Conservation (phyloP, 768 basidiomycete genomes). For the Tricholoma saponaceum region DNA sequence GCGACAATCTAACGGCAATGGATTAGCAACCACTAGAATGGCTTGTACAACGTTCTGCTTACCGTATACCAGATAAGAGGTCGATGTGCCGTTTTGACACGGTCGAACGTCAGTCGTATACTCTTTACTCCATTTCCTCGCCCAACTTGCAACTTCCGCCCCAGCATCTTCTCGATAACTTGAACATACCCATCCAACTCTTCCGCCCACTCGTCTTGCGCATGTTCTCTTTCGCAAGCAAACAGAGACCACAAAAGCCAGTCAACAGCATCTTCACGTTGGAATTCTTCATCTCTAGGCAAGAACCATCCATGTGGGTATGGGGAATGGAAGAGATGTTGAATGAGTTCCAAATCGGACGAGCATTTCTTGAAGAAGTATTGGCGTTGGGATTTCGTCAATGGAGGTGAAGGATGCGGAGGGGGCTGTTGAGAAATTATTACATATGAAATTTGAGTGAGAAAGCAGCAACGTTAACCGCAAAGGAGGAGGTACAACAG, state of each 20-base stretch:
- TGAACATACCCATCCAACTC: slow-evolving; percentile 48
- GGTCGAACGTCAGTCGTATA: slow-evolving; percentile 54
- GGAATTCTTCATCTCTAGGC: slow-evolving; percentile 25
- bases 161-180: slow-evolving; percentile 35
- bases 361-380: slow-evolving; percentile 48
- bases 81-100: slow-evolving; percentile 49
- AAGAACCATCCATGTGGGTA: slow-evolving; percentile 52
- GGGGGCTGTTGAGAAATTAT: slow-evolving; percentile 25
- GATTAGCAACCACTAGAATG: neutral
- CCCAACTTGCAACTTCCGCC: slow-evolving; percentile 37
- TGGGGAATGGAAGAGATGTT: slow-evolving; percentile 21
- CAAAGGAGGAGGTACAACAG: slow-evolving; percentile 11
- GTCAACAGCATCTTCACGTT: slow-evolving; percentile 46
- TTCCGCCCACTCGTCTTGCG: slow-evolving; percentile 35
- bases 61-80: slow-evolving; percentile 66
- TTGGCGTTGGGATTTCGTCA: slow-evolving; percentile 38
- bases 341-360: slow-evolving; percentile 13
- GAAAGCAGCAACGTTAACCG: neutral
- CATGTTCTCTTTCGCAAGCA: slow-evolving; percentile 30
- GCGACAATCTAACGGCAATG: slow-evolving; percentile 42
- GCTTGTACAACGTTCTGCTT: slow-evolving; percentile 17
- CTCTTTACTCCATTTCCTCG: slow-evolving; percentile 32
- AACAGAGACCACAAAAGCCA: slow-evolving; percentile 71
- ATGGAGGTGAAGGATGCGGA: slow-evolving; percentile 28
- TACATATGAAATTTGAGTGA: neutral